These are phyloP conservation scores for Pelargonium nanum DNA, from an alignment of 345 rosid genomes.

Conservation along the genomic window DNA sequence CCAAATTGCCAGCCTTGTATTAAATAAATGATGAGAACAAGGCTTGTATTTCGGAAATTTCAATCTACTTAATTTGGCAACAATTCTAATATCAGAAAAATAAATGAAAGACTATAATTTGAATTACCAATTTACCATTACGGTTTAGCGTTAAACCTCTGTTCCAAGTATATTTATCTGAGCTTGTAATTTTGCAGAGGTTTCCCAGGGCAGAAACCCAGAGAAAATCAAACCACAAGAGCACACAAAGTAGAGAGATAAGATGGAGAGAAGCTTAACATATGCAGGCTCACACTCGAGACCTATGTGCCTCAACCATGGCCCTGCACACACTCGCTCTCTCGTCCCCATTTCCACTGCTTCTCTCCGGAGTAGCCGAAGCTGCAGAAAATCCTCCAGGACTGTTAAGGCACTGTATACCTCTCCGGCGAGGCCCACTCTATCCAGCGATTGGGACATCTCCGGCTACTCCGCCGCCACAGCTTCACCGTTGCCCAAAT, in stretches of 20 bases:
- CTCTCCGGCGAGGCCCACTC: slow-evolving; percentile 23
- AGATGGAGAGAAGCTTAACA: neutral
- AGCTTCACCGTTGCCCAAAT: slow-evolving; percentile 49
- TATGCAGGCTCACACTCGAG: neutral
- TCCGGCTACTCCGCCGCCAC: slow-evolving; percentile 25
- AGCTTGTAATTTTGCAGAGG: too few species aligned
- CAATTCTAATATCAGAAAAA: too few species aligned
- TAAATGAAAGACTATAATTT: too few species aligned
- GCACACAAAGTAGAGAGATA: neutral
- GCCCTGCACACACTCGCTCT: neutral
- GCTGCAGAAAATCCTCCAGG: neutral
- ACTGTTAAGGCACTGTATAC: neutral
- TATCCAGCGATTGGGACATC: slow-evolving; percentile 68
- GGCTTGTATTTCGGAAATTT: too few species aligned
- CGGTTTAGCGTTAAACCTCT: too few species aligned
- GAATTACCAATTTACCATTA: too few species aligned
- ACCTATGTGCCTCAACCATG: neutral
- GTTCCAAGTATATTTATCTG: too few species aligned
- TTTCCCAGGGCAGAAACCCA: too few species aligned
- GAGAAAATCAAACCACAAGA: neutral
- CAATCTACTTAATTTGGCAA: too few species aligned
- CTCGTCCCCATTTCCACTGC: neutral
- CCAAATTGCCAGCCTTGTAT: too few species aligned
- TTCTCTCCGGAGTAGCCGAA: neutral
- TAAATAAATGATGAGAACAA: too few species aligned